Percentiles rank a stretch among this genome's conserved stretches.
These are phyloP conservation scores for Trichosanthes truncata DNA, from an alignment of 306 rosid genomes.

Conservation along the genomic window DNA sequence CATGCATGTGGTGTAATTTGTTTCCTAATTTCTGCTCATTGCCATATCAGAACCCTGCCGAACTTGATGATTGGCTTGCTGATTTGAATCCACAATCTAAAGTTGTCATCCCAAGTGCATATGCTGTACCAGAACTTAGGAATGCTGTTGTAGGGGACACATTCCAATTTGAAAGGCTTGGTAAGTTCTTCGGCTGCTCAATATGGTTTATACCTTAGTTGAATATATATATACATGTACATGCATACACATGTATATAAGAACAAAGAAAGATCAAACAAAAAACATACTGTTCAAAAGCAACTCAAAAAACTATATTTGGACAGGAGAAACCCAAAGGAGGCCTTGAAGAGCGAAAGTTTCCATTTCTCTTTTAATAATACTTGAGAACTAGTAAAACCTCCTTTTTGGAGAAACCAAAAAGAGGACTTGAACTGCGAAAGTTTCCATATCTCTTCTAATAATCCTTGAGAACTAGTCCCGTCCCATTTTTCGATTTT, in stretches of 20 bases:
- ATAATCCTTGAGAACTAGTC: no score
- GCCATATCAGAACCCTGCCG: constrained; percentile 72
- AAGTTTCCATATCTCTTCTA: no score
- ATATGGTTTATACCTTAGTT: not conserved
- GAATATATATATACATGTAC: no score
- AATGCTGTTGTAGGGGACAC: constrained; percentile 53
- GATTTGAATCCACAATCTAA: constrained; percentile 76
- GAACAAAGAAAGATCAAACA: not conserved
- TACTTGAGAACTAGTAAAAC: not conserved
- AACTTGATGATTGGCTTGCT: constrained; percentile 87
- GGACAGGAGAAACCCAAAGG: not conserved
- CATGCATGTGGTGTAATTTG: not conserved
- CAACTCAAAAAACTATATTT: not conserved
- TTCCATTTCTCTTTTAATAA: not conserved
- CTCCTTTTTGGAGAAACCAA: not conserved
- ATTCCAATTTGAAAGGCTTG: constrained; percentile 95
- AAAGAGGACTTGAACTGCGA: no score
- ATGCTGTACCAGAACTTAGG: constrained; percentile 41
- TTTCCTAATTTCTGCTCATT: not conserved
- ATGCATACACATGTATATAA: no score
- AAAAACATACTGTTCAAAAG: not conserved
- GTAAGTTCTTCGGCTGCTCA: constrained; percentile 26
- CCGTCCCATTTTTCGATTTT: no score
- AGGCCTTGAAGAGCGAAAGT: not conserved
- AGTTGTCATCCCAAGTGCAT: constrained; percentile 48